Conservation (phyloP, 1,284 basidiomycete species). For the Butyriboletus appendiculatus region DNA sequence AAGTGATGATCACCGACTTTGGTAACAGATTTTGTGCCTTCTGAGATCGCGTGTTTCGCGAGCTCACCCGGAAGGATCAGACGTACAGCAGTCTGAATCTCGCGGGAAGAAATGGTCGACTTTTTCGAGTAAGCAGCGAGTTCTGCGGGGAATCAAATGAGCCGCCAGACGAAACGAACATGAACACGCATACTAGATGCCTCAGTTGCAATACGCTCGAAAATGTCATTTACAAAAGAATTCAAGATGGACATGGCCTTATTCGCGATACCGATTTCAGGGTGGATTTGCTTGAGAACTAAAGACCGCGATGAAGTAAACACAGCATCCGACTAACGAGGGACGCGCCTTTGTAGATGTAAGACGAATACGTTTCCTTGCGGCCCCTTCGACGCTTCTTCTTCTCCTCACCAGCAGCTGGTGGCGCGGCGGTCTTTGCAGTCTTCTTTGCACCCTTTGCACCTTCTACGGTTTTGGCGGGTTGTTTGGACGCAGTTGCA, state of each 20-base stretch:
- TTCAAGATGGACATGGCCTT: conserved; percentile 83
- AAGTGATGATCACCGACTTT: conserved; percentile 36
- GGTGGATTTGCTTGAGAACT: conserved; percentile 76
- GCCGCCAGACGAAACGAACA: neutral
- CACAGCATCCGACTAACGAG: neutral
- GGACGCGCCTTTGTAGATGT: conserved; percentile 84
- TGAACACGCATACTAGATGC: conserved; percentile 50
- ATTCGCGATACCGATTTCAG: conserved; percentile 80
- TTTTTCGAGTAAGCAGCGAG: conserved; percentile 81
- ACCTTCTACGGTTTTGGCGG: conserved; percentile 70
- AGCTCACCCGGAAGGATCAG: conserved; percentile 76
- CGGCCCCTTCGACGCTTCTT: conserved; percentile 77
- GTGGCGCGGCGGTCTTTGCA: conserved; percentile 61
- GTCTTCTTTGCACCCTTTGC: conserved; percentile 87
- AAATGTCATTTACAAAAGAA: conserved; percentile 77
- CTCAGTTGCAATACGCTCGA: conserved; percentile 76
- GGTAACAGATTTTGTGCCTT: conserved; percentile 65
- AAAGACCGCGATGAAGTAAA: neutral
- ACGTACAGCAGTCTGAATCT: conserved; percentile 81
- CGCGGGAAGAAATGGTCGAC: conserved; percentile 70
- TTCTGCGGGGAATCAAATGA: conserved; percentile 39
- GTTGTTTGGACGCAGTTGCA: conserved; percentile 71
- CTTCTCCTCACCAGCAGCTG: conserved; percentile 78
- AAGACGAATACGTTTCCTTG: conserved; percentile 92
- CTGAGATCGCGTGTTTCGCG: conserved; percentile 70